Evolutionary conservation across 768 basidiomycete species (phyloP).

Genomic region (Paxillus rubicundulus): DNA sequence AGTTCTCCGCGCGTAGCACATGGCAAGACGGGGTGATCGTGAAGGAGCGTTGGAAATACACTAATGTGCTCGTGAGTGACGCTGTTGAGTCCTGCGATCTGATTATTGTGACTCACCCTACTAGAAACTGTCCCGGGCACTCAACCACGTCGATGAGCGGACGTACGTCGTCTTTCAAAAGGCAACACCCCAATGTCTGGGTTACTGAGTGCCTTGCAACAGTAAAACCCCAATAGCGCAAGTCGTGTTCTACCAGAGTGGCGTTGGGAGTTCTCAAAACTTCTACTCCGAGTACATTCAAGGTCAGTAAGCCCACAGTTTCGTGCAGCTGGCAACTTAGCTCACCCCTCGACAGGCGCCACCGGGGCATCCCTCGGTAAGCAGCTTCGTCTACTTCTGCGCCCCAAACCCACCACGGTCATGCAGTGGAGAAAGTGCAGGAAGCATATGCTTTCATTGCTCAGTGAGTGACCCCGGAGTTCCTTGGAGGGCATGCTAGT

Average conservation of each 20-base stretch:
- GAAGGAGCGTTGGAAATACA: conserved; percentile 45
- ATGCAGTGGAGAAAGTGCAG: conserved; percentile 66
- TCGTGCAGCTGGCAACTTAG: not conserved
- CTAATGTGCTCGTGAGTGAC: conserved; percentile 51
- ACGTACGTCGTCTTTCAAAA: conserved; percentile 17
- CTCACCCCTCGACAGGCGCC: conserved; percentile 44
- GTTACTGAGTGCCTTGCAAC: not conserved
- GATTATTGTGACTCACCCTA: not conserved
- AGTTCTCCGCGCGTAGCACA: conserved; percentile 42
- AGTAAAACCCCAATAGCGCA: conserved; percentile 49
- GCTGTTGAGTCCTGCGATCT: not conserved
- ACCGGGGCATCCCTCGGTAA: conserved; percentile 62
- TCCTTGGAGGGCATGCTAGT: not conserved
- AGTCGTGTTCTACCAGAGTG: conserved; percentile 63
- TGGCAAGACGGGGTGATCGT: conserved; percentile 65
- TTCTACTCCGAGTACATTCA: conserved; percentile 60
- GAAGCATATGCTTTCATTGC: conserved; percentile 80
- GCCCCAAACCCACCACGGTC: conserved; percentile 2
- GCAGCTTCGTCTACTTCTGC: not conserved
- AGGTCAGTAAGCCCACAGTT: conserved; percentile 37
- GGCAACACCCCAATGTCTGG: not conserved
- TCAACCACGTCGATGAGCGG: conserved; percentile 49
- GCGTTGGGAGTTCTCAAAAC: conserved; percentile 56
- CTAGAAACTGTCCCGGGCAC: conserved; percentile 53
- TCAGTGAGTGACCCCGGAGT: conserved; percentile 48